These are phyloP conservation scores for Fraxinus paxiana DNA, from an alignment of 305 asterid genomes.

Conservation along the genomic window DNA sequence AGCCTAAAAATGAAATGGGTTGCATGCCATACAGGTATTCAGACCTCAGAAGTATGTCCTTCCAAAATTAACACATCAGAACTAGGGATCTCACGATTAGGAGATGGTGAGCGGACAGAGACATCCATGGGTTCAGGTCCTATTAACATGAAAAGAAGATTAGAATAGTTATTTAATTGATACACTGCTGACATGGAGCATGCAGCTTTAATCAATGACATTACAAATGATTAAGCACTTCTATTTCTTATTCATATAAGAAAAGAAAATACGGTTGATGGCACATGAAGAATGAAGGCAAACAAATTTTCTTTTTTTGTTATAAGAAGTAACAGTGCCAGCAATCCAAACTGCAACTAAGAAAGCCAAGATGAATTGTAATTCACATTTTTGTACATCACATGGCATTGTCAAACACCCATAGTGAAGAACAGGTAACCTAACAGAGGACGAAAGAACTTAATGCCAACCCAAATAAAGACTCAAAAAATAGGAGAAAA, in stretches of 20 bases:
- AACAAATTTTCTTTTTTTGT: not conserved
- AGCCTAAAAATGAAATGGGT: not conserved
- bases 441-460: not conserved
- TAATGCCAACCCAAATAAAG: not conserved
- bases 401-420: not conserved
- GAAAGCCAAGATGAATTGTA: not conserved
- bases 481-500: not conserved
- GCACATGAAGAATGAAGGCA: not conserved
- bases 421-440: not conserved
- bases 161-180: not conserved
- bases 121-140: constrained; percentile 27
- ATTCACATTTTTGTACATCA: constrained; percentile 15
- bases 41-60: constrained; percentile 32
- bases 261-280: not conserved
- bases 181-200: not conserved
- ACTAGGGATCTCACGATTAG: constrained; percentile 18
- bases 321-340: not conserved
- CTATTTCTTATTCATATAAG: not conserved
- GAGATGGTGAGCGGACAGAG: constrained; percentile 18
- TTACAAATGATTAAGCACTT: not conserved
- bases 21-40: not conserved
- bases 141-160: not conserved
- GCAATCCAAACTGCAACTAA: not conserved
- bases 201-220: not conserved
- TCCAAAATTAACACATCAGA: constrained; percentile 28